A percentile compares a stretch with the other conserved stretches of the same genome.
phyloP scores from a whole-genome alignment of 192 early-diverging fungal genomes.

The Linnemannia zychae region DNA sequence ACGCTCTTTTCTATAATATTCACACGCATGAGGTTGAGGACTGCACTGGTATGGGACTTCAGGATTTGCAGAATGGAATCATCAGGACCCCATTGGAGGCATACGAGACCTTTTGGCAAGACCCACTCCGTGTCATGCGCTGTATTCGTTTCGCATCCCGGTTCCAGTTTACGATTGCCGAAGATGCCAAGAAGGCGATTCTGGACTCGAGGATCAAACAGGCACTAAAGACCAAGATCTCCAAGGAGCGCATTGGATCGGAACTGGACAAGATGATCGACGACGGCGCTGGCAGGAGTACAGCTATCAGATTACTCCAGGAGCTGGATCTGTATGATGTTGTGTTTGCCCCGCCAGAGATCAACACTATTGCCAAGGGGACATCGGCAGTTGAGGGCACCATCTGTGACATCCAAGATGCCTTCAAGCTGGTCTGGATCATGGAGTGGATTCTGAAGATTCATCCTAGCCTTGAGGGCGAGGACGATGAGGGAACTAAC shows the following conservation, averaged over 20 bases:
- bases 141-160: constrained; percentile 94
- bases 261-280: constrained; percentile 94
- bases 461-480: constrained; percentile 3
- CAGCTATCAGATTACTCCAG: constrained; percentile 51
- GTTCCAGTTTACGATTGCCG: constrained; percentile 82
- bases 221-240: constrained; percentile 86
- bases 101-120: constrained; percentile 92
- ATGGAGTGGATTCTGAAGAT: constrained; percentile 59
- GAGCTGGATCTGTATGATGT: constrained; percentile 57
- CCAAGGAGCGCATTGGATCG: constrained; percentile 87
- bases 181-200: constrained; percentile 75
- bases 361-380: constrained; percentile 34
- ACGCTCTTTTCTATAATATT: constrained; percentile 99
- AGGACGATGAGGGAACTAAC: not conserved
- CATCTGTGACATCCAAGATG: constrained; percentile 29
- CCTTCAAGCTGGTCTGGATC: constrained; percentile 52
- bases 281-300: constrained; percentile 33
- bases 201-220: constrained; percentile 67
- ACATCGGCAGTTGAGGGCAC: constrained; percentile 35
- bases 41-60: constrained; percentile 81
- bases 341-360: constrained; percentile 57
- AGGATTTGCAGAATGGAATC: constrained; percentile 77
- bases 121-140: constrained; percentile 94
- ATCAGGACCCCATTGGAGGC: constrained; percentile 93
- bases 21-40: constrained; percentile 87